Conservation (phyloP, 1,284 basidiomycete species). For the Xerocomus nothofagi region DNA sequence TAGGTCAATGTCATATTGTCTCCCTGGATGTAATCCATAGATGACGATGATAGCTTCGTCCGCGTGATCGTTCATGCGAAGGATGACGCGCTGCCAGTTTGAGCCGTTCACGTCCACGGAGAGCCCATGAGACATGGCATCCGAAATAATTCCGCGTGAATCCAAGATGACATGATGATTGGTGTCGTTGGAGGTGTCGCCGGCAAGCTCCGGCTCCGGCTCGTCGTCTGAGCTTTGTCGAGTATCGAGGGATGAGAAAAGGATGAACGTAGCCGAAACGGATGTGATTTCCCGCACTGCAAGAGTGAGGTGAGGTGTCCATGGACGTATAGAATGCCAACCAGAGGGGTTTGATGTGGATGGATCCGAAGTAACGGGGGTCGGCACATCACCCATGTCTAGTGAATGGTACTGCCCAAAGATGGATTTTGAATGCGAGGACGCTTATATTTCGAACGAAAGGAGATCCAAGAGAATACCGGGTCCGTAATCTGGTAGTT, state of each 20-base stretch:
- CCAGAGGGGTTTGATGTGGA: constrained; percentile 28
- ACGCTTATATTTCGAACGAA: background rate
- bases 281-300: constrained; percentile 76
- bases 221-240: constrained; percentile 21
- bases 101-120: constrained; percentile 75
- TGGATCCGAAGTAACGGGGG: constrained; percentile 4
- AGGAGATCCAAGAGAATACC: background rate
- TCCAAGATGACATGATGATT: constrained; percentile 7
- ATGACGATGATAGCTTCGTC: constrained; percentile 82
- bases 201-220: constrained; percentile 20
- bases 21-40: constrained; percentile 75
- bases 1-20: constrained; percentile 78
- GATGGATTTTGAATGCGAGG: background rate
- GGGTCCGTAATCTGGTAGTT: background rate
- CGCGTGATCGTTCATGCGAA: constrained; percentile 70
- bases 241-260: constrained; percentile 52
- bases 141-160: constrained; percentile 52
- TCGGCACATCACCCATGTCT: constrained; percentile 21
- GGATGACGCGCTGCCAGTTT: constrained; percentile 73
- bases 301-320: constrained; percentile 66
- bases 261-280: constrained; percentile 67
- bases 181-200: constrained; percentile 35
- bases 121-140: constrained; percentile 68
- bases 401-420: background rate
- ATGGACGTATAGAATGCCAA: constrained; percentile 76